Conservation (phyloP, 139 green algal genomes). For the Chlorella vulgaris region DNA sequence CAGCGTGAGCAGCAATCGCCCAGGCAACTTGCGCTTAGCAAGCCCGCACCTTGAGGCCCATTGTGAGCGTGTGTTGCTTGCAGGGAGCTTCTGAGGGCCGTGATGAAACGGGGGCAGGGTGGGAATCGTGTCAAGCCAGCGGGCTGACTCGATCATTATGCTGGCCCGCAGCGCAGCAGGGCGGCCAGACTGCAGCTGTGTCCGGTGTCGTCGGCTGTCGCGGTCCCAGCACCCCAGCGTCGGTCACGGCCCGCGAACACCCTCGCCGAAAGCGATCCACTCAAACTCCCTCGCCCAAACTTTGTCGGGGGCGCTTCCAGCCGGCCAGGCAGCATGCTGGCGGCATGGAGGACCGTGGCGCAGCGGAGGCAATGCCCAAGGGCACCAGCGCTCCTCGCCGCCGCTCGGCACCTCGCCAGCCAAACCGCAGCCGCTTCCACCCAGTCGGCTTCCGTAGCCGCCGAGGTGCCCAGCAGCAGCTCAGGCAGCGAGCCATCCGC, state of each 20-base stretch:
- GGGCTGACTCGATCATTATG: no score
- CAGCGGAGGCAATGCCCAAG: neutral
- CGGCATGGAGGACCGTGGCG: neutral
- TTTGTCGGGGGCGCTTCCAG: neutral
- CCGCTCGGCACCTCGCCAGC: neutral
- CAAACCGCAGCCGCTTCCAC: neutral
- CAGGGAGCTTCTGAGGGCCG: neutral
- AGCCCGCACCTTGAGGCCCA: constrained; percentile 39
- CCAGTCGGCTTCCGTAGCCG: neutral
- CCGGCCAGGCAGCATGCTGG: neutral
- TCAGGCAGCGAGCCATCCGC: neutral
- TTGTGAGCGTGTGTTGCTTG: neutral
- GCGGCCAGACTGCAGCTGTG: no score
- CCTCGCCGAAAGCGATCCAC: neutral
- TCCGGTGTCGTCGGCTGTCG: no score
- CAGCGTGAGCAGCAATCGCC: no score
- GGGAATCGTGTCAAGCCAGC: no score
- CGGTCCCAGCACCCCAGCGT: no score
- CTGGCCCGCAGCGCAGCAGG: no score
- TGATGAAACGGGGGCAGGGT: neutral
- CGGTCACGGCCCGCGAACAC: neutral
- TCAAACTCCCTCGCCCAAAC: neutral
- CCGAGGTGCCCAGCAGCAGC: neutral
- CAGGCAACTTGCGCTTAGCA: neutral
- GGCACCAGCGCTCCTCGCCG: neutral